A percentile compares a stretch with the other conserved stretches of the same genome.
phyloP scores from a whole-genome alignment of 306 rosid genomes.

The Carpinus fangiana region DNA sequence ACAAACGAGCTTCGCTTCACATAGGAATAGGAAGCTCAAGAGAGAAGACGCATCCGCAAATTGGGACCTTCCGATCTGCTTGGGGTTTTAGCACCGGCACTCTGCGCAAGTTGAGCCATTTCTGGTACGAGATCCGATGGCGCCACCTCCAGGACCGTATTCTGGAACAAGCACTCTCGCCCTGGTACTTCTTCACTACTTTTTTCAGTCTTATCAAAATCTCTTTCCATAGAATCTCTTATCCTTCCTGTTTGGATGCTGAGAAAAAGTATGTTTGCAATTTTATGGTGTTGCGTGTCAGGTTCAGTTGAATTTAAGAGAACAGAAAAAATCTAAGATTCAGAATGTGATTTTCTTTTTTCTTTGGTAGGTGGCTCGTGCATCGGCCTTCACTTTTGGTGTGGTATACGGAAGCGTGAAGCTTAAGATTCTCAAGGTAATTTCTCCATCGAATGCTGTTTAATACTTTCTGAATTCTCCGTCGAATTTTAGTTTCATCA shows the following conservation, averaged over 20 bases:
- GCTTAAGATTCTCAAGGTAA: constrained; percentile 44
- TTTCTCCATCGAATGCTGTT: neutral
- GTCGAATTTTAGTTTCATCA: neutral
- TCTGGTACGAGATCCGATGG: constrained; percentile 28
- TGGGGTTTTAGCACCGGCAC: neutral
- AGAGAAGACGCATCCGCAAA: neutral
- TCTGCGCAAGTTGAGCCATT: constrained; percentile 13
- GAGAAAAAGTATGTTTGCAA: neutral
- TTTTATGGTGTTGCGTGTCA: neutral
- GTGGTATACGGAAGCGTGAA: constrained; percentile 47
- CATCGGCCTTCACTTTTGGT: constrained; percentile 42
- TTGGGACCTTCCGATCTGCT: constrained; percentile 20
- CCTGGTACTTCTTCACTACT: constrained; percentile 23
- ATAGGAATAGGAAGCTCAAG: neutral
- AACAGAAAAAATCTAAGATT: neutral
- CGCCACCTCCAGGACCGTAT: constrained; percentile 49
- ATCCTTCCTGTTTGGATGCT: neutral
- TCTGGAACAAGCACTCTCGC: constrained; percentile 56
- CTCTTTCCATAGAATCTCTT: neutral
- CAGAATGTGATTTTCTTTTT: neutral
- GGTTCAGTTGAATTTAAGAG: neutral
- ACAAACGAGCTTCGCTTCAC: neutral
- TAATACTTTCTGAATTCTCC: neutral
- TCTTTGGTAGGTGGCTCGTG: constrained; percentile 46
- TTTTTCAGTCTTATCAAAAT: neutral